These are phyloP conservation scores for Helenozyma rhizophorensis DNA, from an alignment of 805 yeast genomes.

Conservation along the genomic window DNA sequence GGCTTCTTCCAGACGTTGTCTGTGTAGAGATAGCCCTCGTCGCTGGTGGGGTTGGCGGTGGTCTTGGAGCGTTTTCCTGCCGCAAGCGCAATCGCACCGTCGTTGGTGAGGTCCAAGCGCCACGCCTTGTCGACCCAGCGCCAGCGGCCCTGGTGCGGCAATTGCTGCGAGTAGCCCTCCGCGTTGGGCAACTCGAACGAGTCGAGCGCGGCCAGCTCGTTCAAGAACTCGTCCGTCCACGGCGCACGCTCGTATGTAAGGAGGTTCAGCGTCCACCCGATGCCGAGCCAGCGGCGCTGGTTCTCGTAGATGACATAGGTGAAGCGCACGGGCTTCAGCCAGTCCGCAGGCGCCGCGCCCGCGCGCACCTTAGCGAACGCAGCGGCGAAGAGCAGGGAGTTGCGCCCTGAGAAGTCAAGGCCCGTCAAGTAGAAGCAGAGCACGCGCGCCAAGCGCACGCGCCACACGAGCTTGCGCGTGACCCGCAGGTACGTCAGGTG, in stretches of 20 bases:
- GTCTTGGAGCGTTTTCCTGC: conserved; percentile 52
- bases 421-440: conserved; percentile 83
- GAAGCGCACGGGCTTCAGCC: conserved; percentile 58
- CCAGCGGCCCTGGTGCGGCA: conserved; percentile 69
- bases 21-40: conserved; percentile 83
- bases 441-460: conserved; percentile 64
- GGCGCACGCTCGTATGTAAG: conserved; percentile 91
- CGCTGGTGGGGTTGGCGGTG: conserved; percentile 66
- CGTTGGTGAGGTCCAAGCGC: conserved; percentile 86
- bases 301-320: conserved; percentile 92
- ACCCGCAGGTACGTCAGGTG: conserved; percentile 85
- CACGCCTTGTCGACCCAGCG: conserved; percentile 93
- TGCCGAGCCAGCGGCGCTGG: conserved; percentile 95
- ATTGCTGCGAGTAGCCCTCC: conserved; percentile 20
- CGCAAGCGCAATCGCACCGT: conserved; percentile 73
- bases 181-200: conserved; percentile 77
- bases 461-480: conserved; percentile 82
- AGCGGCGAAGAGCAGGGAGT: conserved; percentile 48
- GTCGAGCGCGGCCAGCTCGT: conserved; percentile 76
- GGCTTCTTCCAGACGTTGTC: conserved; percentile 96
- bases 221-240: conserved; percentile 95
- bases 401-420: conserved; percentile 57
- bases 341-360: conserved; percentile 10
- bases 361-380: conserved; percentile 49
- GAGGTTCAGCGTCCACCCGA: conserved; percentile 94